Evolutionary conservation across 2,329 filamentous ascomycete species (phyloP).

Genomic region (Verticillium zaregamsianum): DNA sequence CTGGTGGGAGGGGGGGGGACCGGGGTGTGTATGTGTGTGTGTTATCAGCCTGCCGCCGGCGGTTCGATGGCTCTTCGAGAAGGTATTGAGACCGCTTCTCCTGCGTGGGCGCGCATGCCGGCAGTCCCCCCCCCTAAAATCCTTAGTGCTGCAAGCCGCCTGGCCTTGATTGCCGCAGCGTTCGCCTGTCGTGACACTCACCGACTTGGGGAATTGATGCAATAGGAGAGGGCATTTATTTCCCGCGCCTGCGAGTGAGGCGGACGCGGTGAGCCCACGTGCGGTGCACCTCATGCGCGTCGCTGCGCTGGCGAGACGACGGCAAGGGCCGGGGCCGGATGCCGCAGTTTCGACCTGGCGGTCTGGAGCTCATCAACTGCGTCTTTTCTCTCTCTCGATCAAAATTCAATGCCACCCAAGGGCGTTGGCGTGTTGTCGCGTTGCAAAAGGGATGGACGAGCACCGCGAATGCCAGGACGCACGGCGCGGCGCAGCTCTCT

Average conservation of each 20-base stretch:
- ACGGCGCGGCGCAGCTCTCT: neutral
- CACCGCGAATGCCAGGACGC: too few relatives aligned
- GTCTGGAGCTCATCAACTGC: neutral
- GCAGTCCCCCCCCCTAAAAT: neutral
- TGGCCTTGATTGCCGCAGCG: neutral
- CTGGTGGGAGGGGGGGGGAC: neutral
- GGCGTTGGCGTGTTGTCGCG: neutral
- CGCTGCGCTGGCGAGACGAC: neutral
- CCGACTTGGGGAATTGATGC: neutral
- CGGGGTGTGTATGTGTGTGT: neutral
- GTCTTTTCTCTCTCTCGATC: neutral
- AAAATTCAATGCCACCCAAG: neutral
- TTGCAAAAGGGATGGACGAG: too few relatives aligned
- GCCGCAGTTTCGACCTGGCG: neutral
- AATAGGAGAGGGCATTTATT: neutral
- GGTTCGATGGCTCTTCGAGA: neutral
- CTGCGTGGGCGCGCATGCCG: neutral
- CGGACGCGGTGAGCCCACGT: neutral
- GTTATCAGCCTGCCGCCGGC: neutral
- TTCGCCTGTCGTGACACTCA: neutral
- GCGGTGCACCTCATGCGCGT: neutral
- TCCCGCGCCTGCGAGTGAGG: neutral
- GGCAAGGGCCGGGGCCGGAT: too few relatives aligned
- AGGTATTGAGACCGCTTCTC: neutral
- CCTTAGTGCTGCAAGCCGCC: neutral